These are phyloP conservation scores for Diutina pseudorugosa DNA, from an alignment of 1,139 yeast species.

Conservation along the genomic window DNA sequence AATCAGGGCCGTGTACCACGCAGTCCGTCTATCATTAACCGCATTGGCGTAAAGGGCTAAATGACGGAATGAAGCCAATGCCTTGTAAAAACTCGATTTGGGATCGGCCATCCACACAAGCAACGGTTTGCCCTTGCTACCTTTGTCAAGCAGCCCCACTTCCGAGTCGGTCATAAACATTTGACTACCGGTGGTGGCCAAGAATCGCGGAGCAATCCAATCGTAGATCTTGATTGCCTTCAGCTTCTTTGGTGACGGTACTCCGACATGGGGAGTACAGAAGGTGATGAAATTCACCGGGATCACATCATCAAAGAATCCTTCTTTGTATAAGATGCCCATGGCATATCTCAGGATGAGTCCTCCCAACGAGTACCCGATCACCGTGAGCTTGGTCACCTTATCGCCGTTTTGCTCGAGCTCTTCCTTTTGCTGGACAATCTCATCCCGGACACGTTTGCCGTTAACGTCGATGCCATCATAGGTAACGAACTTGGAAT, in stretches of 20 bases:
- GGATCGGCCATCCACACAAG: constrained; percentile 56
- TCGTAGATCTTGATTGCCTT: constrained; percentile 39
- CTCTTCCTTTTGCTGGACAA: constrained; percentile 30
- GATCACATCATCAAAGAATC: constrained; percentile 34
- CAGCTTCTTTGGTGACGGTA: constrained; percentile 34
- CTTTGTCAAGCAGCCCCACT: constrained; percentile 3
- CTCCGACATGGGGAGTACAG: constrained; percentile 80
- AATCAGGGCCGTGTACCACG: constrained; percentile 75
- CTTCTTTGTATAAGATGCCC: constrained; percentile 49
- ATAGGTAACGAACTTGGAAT: constrained; percentile 59
- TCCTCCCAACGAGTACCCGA: constrained; percentile 82
- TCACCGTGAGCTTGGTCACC: constrained; percentile 49
- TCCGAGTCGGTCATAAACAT: constrained; percentile 46
- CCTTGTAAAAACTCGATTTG: constrained; percentile 45
- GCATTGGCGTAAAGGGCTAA: constrained; percentile 59
- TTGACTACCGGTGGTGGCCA: constrained; percentile 65
- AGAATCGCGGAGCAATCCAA: constrained; percentile 41
- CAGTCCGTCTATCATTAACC: constrained; percentile 66
- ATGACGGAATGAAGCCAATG: constrained; percentile 38
- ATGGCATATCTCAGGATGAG: constrained; percentile 64
- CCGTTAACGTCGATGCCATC: constrained; percentile 87
- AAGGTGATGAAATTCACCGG: constrained; percentile 62
- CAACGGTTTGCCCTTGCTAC: constrained; percentile 27
- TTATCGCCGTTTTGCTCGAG: constrained; percentile 14
- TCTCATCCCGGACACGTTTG: constrained; percentile 59